phyloP scores from a whole-genome alignment of 108 stramenopile genomes.

The Mediolabrus comicus region DNA sequence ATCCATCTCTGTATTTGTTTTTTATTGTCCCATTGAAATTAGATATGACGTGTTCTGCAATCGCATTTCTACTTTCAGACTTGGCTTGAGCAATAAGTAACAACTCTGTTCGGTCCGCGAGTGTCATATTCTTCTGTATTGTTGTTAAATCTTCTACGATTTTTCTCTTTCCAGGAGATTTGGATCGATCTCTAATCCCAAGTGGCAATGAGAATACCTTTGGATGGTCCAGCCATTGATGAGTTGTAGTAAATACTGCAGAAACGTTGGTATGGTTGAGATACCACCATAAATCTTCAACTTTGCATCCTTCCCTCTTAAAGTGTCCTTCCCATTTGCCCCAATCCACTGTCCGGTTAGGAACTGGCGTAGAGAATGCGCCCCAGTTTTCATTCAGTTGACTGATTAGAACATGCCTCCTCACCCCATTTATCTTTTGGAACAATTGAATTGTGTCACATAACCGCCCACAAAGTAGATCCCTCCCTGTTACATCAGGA shows the following conservation, averaged over 20 bases:
- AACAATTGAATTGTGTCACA: neutral
- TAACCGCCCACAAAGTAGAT: constrained; percentile 7
- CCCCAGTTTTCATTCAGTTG: constrained; percentile 56
- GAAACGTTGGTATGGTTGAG: constrained; percentile 42
- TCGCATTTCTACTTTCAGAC: constrained; percentile 9
- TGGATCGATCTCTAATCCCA: neutral
- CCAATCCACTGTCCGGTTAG: constrained; percentile 42
- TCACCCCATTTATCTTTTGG: constrained; percentile 5
- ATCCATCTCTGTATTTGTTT: constrained; percentile 13
- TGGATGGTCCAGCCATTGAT: constrained; percentile 47
- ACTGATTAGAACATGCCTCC: constrained; percentile 43
- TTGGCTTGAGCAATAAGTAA: constrained; percentile 41
- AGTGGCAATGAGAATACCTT: constrained; percentile 55
- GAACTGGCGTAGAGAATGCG: constrained; percentile 36
- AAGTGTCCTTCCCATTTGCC: constrained; percentile 16
- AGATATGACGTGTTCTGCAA: constrained; percentile 34
- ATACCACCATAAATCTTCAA: constrained; percentile 32
- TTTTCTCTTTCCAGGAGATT: neutral
- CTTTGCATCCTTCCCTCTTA: constrained; percentile 2
- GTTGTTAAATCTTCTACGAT: neutral
- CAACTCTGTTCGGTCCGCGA: constrained; percentile 24
- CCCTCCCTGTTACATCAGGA: neutral
- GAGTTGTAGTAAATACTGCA: constrained; percentile 46
- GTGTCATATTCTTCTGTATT: neutral
- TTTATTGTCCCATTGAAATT: constrained; percentile 42